Conservation (phyloP, 2,329 filamentous ascomycete genomes). For the Gremmenia infestans region DNA sequence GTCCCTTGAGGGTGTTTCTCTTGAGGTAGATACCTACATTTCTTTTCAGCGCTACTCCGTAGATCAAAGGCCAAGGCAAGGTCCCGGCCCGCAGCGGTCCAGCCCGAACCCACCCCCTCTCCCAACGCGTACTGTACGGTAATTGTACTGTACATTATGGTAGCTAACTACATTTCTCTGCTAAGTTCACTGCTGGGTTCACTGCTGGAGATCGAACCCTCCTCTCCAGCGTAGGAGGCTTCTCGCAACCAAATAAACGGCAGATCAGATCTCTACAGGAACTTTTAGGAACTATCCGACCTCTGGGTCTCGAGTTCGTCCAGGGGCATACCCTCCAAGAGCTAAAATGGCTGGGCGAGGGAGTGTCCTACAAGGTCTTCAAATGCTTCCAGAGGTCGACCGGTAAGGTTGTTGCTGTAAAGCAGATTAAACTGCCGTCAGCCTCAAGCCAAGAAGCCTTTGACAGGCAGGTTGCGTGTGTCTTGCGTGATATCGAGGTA, state of each 20-base stretch:
- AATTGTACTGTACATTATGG: neutral
- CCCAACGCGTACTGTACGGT: neutral
- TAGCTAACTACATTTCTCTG: no score
- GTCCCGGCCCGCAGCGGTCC: neutral
- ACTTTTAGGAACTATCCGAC: neutral
- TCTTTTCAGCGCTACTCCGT: neutral
- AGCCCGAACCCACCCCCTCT: no score
- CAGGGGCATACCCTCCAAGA: neutral
- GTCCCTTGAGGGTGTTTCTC: neutral
- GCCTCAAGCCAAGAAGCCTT: neutral
- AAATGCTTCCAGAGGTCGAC: neutral
- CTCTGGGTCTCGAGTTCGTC: neutral
- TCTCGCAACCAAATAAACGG: neutral
- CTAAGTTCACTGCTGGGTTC: neutral
- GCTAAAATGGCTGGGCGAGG: neutral
- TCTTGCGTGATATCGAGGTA: neutral
- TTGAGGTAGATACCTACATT: neutral
- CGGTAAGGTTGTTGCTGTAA: slow-evolving; percentile 1
- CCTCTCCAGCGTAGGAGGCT: neutral
- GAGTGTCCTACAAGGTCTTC: neutral
- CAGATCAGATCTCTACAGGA: neutral
- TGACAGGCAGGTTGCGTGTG: neutral
- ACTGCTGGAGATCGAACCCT: neutral
- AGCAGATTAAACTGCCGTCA: slow-evolving; percentile 1
- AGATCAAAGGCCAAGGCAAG: neutral